A percentile compares a stretch with the other conserved stretches of the same genome.
phyloP scores from a whole-genome alignment of 371 early-diverging fungal species.

The Rhizopus arrhizus region DNA sequence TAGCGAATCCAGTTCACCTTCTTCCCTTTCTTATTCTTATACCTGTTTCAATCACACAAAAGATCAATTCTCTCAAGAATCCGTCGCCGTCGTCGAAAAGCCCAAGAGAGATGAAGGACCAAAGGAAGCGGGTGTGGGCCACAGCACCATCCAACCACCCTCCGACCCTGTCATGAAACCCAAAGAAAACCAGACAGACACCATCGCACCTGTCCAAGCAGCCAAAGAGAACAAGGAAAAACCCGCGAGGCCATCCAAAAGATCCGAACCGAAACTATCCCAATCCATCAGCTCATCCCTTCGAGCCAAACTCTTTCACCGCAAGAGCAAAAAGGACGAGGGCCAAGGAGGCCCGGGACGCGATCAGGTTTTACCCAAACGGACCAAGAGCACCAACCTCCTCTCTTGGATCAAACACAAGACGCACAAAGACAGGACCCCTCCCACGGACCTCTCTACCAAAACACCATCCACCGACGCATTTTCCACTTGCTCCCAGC shows the following conservation, averaged over 20 bases:
- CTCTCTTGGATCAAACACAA: conserved; percentile 27
- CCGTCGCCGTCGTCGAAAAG: no score
- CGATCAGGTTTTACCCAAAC: conserved; percentile 15
- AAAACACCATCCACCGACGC: not conserved
- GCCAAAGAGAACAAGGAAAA: not conserved
- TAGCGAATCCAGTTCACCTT: not conserved
- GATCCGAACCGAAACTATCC: conserved; percentile 7
- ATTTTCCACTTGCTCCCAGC: conserved; percentile 31
- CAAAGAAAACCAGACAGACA: no score
- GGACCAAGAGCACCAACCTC: conserved; percentile 19
- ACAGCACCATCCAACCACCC: not conserved
- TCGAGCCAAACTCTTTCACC: no score
- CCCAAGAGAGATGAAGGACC: no score
- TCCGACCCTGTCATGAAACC: not conserved
- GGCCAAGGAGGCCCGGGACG: conserved; percentile 9
- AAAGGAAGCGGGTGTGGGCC: no score
- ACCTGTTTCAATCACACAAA: no score
- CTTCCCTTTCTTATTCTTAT: not conserved
- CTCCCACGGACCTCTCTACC: not conserved
- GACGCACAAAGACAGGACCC: not conserved
- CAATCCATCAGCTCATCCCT: no score
- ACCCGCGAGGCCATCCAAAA: not conserved
- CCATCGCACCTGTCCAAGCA: not conserved
- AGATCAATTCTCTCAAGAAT: no score
- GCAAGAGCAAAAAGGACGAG: no score